Evolutionary conservation across 306 rosid species (phyloP).

Genomic region (Astragalus membranaceus): DNA sequence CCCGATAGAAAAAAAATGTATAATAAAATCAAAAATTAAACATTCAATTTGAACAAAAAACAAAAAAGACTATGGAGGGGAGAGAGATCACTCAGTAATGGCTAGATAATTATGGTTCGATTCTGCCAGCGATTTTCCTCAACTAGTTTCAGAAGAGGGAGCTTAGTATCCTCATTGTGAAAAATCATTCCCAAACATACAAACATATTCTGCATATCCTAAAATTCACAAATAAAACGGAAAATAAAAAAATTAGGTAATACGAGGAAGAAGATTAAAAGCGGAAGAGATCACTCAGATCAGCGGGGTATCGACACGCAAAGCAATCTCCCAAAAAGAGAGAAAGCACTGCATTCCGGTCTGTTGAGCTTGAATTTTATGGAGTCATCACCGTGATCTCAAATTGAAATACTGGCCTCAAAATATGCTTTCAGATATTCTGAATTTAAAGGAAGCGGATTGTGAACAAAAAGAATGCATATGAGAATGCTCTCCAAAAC

Average conservation of each 20-base stretch:
- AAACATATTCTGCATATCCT: no score
- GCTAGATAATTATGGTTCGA: conserved; percentile 60
- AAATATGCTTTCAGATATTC: no score
- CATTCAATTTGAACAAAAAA: no score
- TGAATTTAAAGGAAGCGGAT: no score
- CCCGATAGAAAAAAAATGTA: background rate
- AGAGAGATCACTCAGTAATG: conserved; percentile 48
- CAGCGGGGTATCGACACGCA: conserved; percentile 97
- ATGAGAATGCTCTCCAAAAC: no score
- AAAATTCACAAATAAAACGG: no score
- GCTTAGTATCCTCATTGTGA: conserved; percentile 60
- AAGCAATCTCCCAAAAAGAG: conserved; percentile 24
- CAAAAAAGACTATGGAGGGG: no score
- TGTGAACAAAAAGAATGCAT: no score
- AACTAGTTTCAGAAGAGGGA: conserved; percentile 70
- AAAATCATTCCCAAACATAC: conserved; percentile 19
- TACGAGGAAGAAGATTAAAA: background rate
- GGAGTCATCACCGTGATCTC: conserved; percentile 45
- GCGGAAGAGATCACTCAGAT: conserved; percentile 53
- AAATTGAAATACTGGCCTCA: no score
- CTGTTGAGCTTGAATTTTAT: conserved; percentile 98
- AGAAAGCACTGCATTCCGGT: conserved; percentile 82
- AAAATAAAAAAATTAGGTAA: no score
- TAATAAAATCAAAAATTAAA: rapidly evolving
- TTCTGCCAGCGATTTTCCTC: conserved; percentile 73